Conservation (phyloP, 164 flowering plant species). For the Akebia trifoliata region DNA sequence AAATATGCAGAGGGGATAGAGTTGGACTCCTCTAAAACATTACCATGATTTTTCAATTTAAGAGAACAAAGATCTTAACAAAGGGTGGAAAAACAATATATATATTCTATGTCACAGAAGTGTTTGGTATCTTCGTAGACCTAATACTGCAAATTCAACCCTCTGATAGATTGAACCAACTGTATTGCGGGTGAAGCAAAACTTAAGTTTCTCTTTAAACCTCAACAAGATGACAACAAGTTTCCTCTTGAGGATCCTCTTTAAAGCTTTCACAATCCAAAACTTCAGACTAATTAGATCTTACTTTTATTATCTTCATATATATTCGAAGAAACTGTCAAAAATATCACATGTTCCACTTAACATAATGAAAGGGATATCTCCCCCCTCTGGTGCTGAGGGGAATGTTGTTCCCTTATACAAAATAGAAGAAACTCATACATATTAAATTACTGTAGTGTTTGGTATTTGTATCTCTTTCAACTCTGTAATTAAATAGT, state of each 20-base stretch:
- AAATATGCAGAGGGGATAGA: conserved; percentile 63
- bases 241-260: conserved; percentile 57
- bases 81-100: conserved; percentile 58
- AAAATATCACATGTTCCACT: conserved; percentile 11
- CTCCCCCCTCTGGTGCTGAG: conserved; percentile 2
- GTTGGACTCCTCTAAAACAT: conserved; percentile 55
- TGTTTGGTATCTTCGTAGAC: conserved; percentile 67
- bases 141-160: conserved; percentile 58
- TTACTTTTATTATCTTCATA: conserved; percentile 26
- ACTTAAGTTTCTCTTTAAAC: conserved; percentile 21
- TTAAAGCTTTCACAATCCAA: conserved; percentile 44
- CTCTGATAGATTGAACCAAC: conserved; percentile 55
- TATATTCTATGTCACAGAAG: conserved; percentile 74
- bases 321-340: conserved; percentile 11
- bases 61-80: conserved; percentile 75
- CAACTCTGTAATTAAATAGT: conserved; percentile 8
- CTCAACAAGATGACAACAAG: conserved; percentile 44
- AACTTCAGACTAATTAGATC: conserved; percentile 53
- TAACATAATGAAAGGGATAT: not conserved
- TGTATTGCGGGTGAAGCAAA: conserved; percentile 46
- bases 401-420: not conserved
- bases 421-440: conserved; percentile 6
- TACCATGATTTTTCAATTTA: conserved; percentile 72
- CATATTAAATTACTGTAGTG: conserved; percentile 8
- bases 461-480: conserved; percentile 3